These are phyloP conservation scores for Wickerhamiella sorbophila DNA, from an alignment of 805 yeast species.

Conservation along the genomic window DNA sequence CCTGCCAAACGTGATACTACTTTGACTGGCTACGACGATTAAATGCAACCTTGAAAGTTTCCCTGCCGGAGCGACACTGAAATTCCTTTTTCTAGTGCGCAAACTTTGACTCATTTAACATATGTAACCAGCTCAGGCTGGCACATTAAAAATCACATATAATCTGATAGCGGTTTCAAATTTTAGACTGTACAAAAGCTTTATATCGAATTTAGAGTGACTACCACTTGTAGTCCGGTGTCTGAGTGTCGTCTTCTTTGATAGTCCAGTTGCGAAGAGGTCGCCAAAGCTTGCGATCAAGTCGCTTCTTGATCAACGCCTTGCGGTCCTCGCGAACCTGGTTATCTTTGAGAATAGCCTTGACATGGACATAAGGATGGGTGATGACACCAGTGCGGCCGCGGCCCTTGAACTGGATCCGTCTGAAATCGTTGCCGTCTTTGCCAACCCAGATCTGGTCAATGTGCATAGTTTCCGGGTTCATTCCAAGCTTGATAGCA, in stretches of 20 bases:
- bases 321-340: constrained; percentile 42
- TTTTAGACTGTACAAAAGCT: background rate
- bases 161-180: too few species aligned
- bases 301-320: constrained; percentile 32
- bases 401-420: constrained; percentile 76
- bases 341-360: constrained; percentile 58
- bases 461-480: constrained; percentile 51
- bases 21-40: constrained; percentile 26
- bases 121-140: too few species aligned
- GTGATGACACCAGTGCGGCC: constrained; percentile 72
- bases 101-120: too few species aligned
- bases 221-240: constrained; percentile 27
- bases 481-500: constrained; percentile 44
- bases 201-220: too few species aligned
- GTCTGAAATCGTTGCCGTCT: constrained; percentile 60
- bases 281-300: constrained; percentile 38
- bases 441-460: constrained; percentile 84
- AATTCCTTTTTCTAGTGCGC: too few species aligned
- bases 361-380: constrained; percentile 68
- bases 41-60: constrained; percentile 7
- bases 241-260: constrained; percentile 24
- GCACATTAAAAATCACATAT: too few species aligned
- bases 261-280: constrained; percentile 27
- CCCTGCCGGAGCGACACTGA: too few species aligned
- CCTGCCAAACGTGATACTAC: constrained; percentile 17